Percentiles rank a stretch among this genome's conserved stretches.
These are phyloP conservation scores for Eucalyptus sideroxylon DNA, from an alignment of 345 rosid species.

Conservation along the genomic window DNA sequence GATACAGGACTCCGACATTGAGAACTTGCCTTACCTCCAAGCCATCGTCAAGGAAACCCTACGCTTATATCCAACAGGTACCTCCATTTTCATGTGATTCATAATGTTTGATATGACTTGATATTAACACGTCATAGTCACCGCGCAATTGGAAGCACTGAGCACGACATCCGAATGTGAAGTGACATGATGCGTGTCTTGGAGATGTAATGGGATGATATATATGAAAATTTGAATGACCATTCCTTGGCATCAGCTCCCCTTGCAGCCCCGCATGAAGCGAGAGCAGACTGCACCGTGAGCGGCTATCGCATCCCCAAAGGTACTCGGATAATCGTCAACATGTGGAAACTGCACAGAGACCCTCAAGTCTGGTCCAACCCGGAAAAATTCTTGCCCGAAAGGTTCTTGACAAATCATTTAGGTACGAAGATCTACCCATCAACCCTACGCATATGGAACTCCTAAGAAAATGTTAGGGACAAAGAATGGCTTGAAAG, in stretches of 20 bases:
- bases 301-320: conserved; percentile 6
- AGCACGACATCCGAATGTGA: background rate
- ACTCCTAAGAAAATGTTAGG: background rate
- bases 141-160: background rate
- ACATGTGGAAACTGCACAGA: conserved; percentile 23
- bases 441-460: background rate
- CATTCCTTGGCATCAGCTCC: conserved; percentile 1
- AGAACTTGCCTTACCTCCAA: conserved; percentile 27
- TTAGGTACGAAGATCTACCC: background rate
- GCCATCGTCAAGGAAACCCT: conserved; percentile 55
- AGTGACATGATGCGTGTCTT: background rate
- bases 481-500: background rate
- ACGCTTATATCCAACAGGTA: conserved; percentile 32
- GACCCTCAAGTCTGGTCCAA: conserved; percentile 24
- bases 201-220: background rate
- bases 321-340: conserved; percentile 14
- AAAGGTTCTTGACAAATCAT: conserved; percentile 1
- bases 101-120: background rate
- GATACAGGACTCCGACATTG: conserved; percentile 45
- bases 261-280: conserved; percentile 15
- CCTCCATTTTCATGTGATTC: no score
- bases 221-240: background rate
- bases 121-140: background rate
- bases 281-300: conserved; percentile 14
- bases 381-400: conserved; percentile 5